Evolutionary conservation across 169 alveolate species (phyloP).

Genomic region (Babesia caballi): DNA sequence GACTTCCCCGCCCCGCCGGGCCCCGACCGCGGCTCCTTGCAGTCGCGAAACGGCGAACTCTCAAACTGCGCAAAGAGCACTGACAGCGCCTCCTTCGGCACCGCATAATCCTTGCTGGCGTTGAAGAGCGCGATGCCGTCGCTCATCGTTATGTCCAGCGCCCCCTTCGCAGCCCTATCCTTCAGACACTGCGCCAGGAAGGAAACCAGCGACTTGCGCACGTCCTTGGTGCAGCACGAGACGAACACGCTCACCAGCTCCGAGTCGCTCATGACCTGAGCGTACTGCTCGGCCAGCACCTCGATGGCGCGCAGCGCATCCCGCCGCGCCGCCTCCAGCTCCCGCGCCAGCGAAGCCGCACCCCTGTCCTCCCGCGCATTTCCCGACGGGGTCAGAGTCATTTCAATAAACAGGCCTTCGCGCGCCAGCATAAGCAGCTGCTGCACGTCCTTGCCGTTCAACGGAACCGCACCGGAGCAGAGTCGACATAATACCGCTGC

Average conservation of each 20-base stretch:
- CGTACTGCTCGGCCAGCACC: not conserved
- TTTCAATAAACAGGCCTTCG: not conserved
- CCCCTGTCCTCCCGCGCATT: not conserved
- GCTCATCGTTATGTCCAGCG: not conserved
- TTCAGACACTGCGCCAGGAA: not conserved
- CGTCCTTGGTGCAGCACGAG: slow-evolving; percentile 20
- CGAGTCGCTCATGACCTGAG: slow-evolving; percentile 1
- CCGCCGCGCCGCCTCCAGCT: slow-evolving; percentile 4
- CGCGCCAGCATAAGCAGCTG: slow-evolving; percentile 20
- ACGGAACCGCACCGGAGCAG: not conserved
- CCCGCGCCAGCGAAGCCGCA: not conserved
- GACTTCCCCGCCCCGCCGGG: not conserved
- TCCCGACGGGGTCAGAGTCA: not conserved
- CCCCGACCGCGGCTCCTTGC: not conserved
- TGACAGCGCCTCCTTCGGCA: not conserved
- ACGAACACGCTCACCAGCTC: slow-evolving; percentile 21
- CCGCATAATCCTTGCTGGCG: not conserved
- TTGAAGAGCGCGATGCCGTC: slow-evolving; percentile 7
- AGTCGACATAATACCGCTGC: not conserved
- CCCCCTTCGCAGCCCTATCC: slow-evolving; percentile 8
- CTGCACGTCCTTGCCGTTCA: slow-evolving; percentile 25
- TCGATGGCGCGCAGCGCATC: slow-evolving; percentile 24
- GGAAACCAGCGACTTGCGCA: not conserved
- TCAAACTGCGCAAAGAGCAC: not conserved
- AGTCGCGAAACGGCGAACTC: not conserved